Base-by-base conservation (phyloP, 345 rosid genomes). In the Raphanus sativus region DNA sequence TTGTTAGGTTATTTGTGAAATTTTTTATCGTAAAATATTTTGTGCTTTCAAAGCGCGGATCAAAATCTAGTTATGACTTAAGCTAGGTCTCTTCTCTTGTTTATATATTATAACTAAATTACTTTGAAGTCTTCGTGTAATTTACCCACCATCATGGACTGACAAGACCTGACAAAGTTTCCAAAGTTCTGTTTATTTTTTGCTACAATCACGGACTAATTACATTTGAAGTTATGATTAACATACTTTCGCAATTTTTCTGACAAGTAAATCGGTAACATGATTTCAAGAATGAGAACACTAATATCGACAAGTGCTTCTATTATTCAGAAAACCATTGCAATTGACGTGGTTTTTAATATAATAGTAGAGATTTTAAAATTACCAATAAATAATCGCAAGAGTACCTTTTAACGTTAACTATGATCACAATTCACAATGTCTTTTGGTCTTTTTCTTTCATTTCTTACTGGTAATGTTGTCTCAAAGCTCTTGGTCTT, bases 401-500 rank as follows among this genome's bases (percentile, higher is more conserved):
- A 16, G 10, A n/a, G 4, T 26, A 54, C 4, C 4, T 71, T 59
- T 12, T 21, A 59, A 63, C 69, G 71, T 38, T 65, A 65, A 26
- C 45, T 17, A 56, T 34, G 24, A 56, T 74, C 45, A 28, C 63
- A 74, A 65, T 30, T 74, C 29, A 26, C 42, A 38, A 74, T 6
- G 50, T 74, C 65, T 36, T 58, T 58, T 65, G 65, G 59, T 40
- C 12, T 69, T 10, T 8, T 69, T 29, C 11, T 15, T 25, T 15
- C 0, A 0, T 50, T 9, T 29, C 3, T 50, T 6, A 16, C 17
- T 55, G 21, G n/a, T 34, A 1, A 30, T 52, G 36, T 9, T 64
- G 42, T 40, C 78, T 42, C 10, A 68, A 32, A 26, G 63, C 30
- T 58, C 56, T 77, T 4, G 50, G 75, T 77, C 80, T 63, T 38